Evolutionary conservation across 345 rosid genomes (phyloP), one percentile per base, ranked within the genome.

Genomic region (Garcia nutans): DNA sequence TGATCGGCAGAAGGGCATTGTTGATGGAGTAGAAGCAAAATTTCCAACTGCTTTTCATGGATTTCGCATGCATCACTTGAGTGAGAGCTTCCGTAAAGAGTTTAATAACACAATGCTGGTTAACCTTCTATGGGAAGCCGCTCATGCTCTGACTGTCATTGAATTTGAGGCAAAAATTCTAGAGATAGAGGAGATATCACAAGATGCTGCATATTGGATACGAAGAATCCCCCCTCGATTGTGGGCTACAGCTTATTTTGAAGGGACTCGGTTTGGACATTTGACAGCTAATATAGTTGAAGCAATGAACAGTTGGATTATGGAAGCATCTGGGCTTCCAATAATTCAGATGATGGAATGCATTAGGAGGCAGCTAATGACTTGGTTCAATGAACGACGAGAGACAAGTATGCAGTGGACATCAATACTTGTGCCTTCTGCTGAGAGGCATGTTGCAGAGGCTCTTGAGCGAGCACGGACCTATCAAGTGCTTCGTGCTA

Each of bases 331-430:
- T 1, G 98, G 99, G 26, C 99, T 92, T 84, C 99, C 99, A 0
- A 90, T 96, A 24, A 89, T 96, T 75, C 98, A 93, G 90, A 96
- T 96, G 99, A 92, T 93, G 97, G 98, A 93, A 80, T 93, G 97
- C 82, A 93, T 96, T 71, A 87, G 98, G 85, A 88, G 99, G 84
- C 98, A 96, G 83, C 88, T 96, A 17, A 96, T 96, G 98, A 92
- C 94, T 62, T 96, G 99, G 98, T 96, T 96, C 85, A 96, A 92
- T 23, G 98, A 93, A 74, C 91, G 97, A 49, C 89, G 97, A 0
- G 99, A 96, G 80, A 86, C 90, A 59, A 92, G 98, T 62, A 87
- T 93, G 97, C 96, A 96, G 55, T 96, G 98, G 99, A 89, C 93
- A 62, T 90, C 97, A 9, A 92, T 90, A 71, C 97, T 95, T 6